Evolutionary conservation across 352 stramenopile genomes (phyloP).

Genomic region (Pythium sukuiense): DNA sequence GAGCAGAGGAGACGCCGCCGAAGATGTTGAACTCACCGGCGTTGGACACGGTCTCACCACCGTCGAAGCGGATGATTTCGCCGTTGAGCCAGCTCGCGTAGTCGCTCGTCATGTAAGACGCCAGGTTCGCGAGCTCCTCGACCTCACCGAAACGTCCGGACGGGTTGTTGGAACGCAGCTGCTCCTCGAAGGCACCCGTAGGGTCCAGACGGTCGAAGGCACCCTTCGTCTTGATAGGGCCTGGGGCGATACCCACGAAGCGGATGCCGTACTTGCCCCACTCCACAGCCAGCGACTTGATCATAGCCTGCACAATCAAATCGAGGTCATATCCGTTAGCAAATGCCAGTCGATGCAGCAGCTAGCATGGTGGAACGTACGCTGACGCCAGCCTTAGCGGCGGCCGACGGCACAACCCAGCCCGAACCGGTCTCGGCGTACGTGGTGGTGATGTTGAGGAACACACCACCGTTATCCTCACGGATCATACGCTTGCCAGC

Average conservation of each 20-base stretch:
- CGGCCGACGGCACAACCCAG: slow-evolving; percentile 94
- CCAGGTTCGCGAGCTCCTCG: slow-evolving; percentile 78
- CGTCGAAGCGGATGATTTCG: slow-evolving; percentile 81
- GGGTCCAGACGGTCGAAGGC: slow-evolving; percentile 80
- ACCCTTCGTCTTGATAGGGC: slow-evolving; percentile 91
- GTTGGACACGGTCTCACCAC: slow-evolving; percentile 74
- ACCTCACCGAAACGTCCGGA: slow-evolving; percentile 72
- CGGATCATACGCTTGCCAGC: slow-evolving; percentile 80
- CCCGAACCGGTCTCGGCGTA: slow-evolving; percentile 93
- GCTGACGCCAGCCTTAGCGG: slow-evolving; percentile 94
- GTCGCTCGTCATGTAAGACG: slow-evolving; percentile 74
- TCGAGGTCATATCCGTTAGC: background rate
- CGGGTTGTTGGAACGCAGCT: slow-evolving; percentile 70
- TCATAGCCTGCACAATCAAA: slow-evolving; percentile 82
- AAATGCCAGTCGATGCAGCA: background rate
- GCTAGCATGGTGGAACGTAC: slow-evolving; percentile 23
- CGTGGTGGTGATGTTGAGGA: slow-evolving; percentile 97
- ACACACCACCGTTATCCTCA: slow-evolving; percentile 74
- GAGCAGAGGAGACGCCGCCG: slow-evolving; percentile 47
- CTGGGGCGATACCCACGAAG: slow-evolving; percentile 96
- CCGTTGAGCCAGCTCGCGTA: slow-evolving; percentile 84
- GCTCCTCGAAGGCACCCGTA: slow-evolving; percentile 61
- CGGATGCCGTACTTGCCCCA: slow-evolving; percentile 95
- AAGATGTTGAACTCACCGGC: slow-evolving; percentile 85
- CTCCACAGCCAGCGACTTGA: slow-evolving; percentile 94